phyloP scores from a whole-genome alignment of 306 rosid genomes.

The Trifolium pratense region DNA sequence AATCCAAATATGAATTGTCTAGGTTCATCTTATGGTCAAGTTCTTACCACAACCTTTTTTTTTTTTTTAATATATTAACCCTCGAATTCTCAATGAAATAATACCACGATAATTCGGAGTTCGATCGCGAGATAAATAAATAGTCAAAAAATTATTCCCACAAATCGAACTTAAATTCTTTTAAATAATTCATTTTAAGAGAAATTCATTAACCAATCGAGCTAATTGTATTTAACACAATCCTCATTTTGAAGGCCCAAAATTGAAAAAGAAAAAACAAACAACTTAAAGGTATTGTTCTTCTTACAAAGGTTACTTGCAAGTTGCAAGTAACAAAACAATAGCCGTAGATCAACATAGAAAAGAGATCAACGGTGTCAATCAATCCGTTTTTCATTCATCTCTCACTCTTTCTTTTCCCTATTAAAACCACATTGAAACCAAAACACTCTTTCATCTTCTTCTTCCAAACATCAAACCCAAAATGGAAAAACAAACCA shows the following conservation, averaged over 20 bases:
- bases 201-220: too few relatives aligned
- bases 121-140: too few relatives aligned
- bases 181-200: too few relatives aligned
- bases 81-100: too few relatives aligned
- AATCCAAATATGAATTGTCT: too few relatives aligned
- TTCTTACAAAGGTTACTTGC: neutral
- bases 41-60: too few relatives aligned
- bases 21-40: too few relatives aligned
- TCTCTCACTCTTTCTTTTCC: neutral
- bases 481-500: conserved; percentile 52
- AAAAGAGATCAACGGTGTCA: neutral
- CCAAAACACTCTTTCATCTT: conserved; percentile 27
- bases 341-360: neutral
- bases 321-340: conserved; percentile 9
- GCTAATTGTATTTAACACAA: neutral
- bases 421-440: conserved; percentile 21
- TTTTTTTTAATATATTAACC: too few relatives aligned
- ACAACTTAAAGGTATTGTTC: neutral
- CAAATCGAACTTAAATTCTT: too few relatives aligned
- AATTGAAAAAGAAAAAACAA: neutral
- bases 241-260: neutral
- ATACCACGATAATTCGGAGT: too few relatives aligned
- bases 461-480: neutral
- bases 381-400: neutral
- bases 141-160: too few relatives aligned